Evolutionary conservation across 2,329 filamentous ascomycete species (phyloP).

Genomic region (Aspergillus jensenii): DNA sequence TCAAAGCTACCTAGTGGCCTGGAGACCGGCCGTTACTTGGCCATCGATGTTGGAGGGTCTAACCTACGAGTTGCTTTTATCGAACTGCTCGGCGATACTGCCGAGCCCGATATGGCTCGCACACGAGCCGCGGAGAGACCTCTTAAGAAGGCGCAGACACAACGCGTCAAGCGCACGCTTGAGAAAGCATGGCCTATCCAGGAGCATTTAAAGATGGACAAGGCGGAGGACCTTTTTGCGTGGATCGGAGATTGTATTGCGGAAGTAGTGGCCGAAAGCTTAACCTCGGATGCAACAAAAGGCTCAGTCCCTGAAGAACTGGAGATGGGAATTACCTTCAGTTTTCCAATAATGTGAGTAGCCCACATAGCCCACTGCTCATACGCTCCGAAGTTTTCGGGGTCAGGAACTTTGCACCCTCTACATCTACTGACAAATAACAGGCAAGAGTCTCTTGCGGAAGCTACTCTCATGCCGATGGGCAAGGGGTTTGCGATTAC

Average conservation of each 20-base stretch:
- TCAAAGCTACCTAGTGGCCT: constrained; percentile 50
- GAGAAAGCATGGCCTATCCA: constrained; percentile 56
- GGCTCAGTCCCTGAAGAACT: constrained; percentile 44
- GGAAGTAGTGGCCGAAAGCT: constrained; percentile 62
- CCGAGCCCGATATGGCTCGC: constrained; percentile 34
- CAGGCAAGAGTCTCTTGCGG: constrained; percentile 54
- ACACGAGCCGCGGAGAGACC: constrained; percentile 39
- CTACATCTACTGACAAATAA: neutral
- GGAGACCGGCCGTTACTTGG: constrained; percentile 56
- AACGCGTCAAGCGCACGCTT: constrained; percentile 46
- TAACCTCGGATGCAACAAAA: constrained; percentile 41
- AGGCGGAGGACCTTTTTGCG: constrained; percentile 72
- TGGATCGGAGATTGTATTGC: constrained; percentile 81
- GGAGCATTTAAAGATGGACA: constrained; percentile 60
- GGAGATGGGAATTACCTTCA: constrained; percentile 51
- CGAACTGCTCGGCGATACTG: constrained; percentile 49
- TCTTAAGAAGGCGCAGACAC: constrained; percentile 48
- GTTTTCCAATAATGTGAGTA: constrained; percentile 51
- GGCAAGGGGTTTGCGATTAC: constrained; percentile 60
- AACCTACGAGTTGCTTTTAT: constrained; percentile 59
- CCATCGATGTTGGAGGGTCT: constrained; percentile 58
- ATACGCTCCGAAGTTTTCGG: neutral
- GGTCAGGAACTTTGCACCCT: neutral
- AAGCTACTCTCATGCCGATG: constrained; percentile 58
- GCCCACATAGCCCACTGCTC: neutral